Evolutionary conservation across 2,329 filamentous ascomycete genomes (phyloP), one percentile per base, ranked within the genome.

Genomic region (Cladophialophora carrionii): DNA sequence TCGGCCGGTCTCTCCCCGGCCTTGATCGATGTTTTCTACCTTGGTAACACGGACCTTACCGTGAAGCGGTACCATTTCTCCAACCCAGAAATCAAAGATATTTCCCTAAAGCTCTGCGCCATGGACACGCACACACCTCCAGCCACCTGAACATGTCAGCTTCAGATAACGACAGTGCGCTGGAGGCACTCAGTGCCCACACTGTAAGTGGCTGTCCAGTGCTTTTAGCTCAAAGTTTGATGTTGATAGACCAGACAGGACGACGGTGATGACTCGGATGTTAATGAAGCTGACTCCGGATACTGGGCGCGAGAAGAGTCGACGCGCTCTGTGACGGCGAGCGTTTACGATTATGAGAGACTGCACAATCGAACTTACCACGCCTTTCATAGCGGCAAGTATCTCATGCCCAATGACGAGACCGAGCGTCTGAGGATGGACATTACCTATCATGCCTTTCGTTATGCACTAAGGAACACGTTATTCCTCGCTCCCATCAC

Each of bases 341-440:
- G 70, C 48, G 72, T 77, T 59, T 73, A 71, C 53, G 68, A 73
- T 51, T 75, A 76, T 56, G 70, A 72, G 37, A 69, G 72, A 52
- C 72, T 74, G 34, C 71, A 74, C 62, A 74, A 74, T 12, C 72
- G 75, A 12, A 71, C 73, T 12, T 76, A 75, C 52, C 74, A 76
- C 56, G 70, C 74, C n/a, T 76, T 73, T 57, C 70, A 74, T 26
- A 71, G 73, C 22, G 74, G 74, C 46, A 74, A 78, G 71, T 80
- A 80, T 62, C 73, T 76, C 24, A 71, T 79, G 48, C 78, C 78
- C 12, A 80, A 79, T 66, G 78, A 80, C 67, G 74, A 79, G 48
- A 26, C 9, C 8, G 62, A 65, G 37, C 57, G 52, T 51, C 17
- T 59, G 22, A 49, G 62, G 31, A 4, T 60, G 10, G 58, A 62